Percentiles rank a stretch among this genome's conserved stretches.
Conservation (phyloP, 768 basidiomycete genomes). For the Coprinopsis marcescibilis region DNA sequence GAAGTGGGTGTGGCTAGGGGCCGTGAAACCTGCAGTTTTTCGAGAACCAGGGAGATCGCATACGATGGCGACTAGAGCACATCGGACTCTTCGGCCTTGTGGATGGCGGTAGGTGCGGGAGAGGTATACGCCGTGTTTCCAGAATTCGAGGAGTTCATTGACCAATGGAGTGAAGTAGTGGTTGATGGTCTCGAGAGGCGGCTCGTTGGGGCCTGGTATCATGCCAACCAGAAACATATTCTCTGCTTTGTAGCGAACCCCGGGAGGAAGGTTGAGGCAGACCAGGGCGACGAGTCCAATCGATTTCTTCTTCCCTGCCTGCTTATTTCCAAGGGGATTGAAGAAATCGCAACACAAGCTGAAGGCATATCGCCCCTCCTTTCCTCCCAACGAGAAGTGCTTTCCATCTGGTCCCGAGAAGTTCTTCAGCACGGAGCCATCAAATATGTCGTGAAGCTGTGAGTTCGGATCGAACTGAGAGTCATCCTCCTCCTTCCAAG, state of each 20-base stretch:
- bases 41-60: slow-evolving; percentile 31
- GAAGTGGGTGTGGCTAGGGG: slow-evolving; percentile 14
- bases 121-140: slow-evolving; percentile 26
- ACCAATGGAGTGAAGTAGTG: slow-evolving; percentile 33
- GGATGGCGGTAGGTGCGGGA: slow-evolving; percentile 17
- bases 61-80: slow-evolving; percentile 26
- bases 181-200: slow-evolving; percentile 27
- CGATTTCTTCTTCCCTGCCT: slow-evolving; percentile 20
- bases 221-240: slow-evolving; percentile 35
- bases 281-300: slow-evolving; percentile 25
- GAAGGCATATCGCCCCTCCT: slow-evolving; percentile 21
- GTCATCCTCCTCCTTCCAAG: no score
- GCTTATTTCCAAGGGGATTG: slow-evolving; percentile 27
- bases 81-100: slow-evolving; percentile 22
- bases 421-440: no score
- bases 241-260: slow-evolving; percentile 23
- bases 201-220: slow-evolving; percentile 35
- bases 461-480: no score
- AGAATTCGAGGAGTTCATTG: slow-evolving; percentile 28
- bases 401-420: no score
- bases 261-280: slow-evolving; percentile 30
- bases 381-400: no score
- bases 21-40: slow-evolving; percentile 23
- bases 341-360: slow-evolving; percentile 30
- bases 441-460: no score